Evolutionary conservation across 2,329 filamentous ascomycete species (phyloP).

Genomic region (Colletotrichum filicis): DNA sequence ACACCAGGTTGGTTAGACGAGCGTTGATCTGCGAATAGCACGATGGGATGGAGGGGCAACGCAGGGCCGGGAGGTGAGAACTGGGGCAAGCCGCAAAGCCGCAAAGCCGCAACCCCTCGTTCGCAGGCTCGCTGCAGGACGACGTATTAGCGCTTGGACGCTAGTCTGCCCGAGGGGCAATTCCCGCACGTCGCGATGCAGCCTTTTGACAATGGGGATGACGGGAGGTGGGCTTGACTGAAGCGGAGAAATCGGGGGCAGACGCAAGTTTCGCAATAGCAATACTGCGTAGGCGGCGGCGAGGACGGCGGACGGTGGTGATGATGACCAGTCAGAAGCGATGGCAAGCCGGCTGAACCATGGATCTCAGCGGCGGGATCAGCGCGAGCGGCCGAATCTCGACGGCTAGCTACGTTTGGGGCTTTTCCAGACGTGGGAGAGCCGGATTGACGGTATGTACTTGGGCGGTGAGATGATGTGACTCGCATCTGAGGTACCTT

Average conservation of each 20-base stretch:
- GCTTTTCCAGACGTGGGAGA: background rate
- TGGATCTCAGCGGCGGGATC: background rate
- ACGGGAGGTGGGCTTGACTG: background rate
- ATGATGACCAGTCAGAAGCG: background rate
- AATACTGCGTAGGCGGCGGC: background rate
- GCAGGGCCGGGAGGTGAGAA: background rate
- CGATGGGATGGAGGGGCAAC: slow-evolving; percentile 4
- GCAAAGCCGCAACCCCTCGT: background rate
- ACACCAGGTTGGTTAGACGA: background rate
- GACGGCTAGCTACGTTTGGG: background rate
- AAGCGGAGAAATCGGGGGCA: background rate
- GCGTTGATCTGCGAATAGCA: slow-evolving; percentile 7
- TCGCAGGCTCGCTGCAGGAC: background rate
- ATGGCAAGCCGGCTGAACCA: background rate
- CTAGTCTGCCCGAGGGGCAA: background rate
- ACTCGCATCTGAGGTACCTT: background rate
- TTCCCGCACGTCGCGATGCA: background rate
- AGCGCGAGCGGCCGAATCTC: background rate
- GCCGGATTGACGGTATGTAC: background rate
- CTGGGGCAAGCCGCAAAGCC: background rate
- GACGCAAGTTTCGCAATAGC: background rate
- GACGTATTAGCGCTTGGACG: background rate
- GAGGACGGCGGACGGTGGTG: background rate
- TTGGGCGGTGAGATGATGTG: slow-evolving; percentile 4
- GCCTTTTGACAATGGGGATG: background rate